Evolutionary conservation across 352 stramenopile species (phyloP), one percentile per base, ranked within the genome.

Genomic region (Pythium folliculosum): DNA sequence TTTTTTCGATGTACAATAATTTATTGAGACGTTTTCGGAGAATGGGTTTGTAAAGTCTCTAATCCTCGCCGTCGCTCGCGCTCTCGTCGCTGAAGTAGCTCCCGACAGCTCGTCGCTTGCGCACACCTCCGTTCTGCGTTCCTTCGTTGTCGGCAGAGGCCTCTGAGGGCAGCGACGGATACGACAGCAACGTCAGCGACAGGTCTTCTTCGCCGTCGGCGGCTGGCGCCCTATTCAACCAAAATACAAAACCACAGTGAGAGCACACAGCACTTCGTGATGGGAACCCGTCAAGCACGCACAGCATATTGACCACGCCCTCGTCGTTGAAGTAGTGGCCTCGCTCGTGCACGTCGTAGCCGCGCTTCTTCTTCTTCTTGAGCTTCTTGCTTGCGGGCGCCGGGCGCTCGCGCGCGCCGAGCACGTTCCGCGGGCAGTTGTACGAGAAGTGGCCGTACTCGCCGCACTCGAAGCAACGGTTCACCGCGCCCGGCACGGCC

Each of bases 381-480:
- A 74, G 76, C 52, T 78, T 88, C 48, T 73, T 74, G 40, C 40
- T 47, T 13, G 40, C 40, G 32, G 60, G 56, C 51, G 61, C 65
- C 22, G 88, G 86, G 22, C 82, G 86, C 63, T 93, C 82, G 14
- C 86, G 78, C 45, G 72, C 67, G 21, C 88, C 88, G 27, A 96
- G 72, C 22, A 95, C 84, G 59, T 96, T 96, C 61, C 76, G 84
- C 17, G 88, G 88, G 58, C 88, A 96, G 53, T 88, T 81, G 68
- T 96, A 96, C 22, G 86, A 95, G 30, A 87, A 81, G 67, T 96
- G 88, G 13, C 86, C 86, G 19, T 78, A 69, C 38, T 82, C 77
- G 37, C 86, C 83, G 63, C 88, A 96, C 71, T 96, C 88, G 69
- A 96, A 96, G 73, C 88, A 96, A 21, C 85, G 82, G 54, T 78